Conservation (phyloP, 768 basidiomycete genomes). For the Chalciporus pseudorubinellus region DNA sequence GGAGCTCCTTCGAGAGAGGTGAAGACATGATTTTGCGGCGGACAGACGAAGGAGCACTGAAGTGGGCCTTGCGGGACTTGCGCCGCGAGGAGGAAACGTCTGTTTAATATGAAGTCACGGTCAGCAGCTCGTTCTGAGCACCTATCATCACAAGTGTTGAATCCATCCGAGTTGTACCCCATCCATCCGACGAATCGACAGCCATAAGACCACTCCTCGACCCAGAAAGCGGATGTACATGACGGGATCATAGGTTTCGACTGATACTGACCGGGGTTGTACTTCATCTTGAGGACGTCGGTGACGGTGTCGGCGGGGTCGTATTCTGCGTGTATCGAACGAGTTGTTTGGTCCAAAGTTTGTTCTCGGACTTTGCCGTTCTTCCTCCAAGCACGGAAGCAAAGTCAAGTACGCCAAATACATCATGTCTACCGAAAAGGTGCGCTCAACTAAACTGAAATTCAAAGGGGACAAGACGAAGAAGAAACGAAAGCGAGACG, state of each 20-base stretch:
- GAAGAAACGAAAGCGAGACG: constrained; percentile 76
- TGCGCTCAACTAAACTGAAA: constrained; percentile 73
- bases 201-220: constrained; percentile 29
- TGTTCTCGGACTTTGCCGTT: constrained; percentile 27
- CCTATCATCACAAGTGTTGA: constrained; percentile 9
- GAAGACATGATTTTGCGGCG: constrained; percentile 99
- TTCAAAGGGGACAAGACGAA: constrained; percentile 87
- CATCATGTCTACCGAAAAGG: constrained; percentile 41
- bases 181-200: constrained; percentile 55
- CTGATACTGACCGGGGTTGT: constrained; percentile 71
- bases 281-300: constrained; percentile 76
- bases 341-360: constrained; percentile 39
- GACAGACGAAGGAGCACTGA: constrained; percentile 89
- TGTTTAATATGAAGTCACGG: constrained; percentile 32
- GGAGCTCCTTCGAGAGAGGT: constrained; percentile 91
- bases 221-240: constrained; percentile 16
- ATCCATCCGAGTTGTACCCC: constrained; percentile 42
- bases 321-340: constrained; percentile 18
- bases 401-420: constrained; percentile 1
- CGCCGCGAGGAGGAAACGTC: constrained; percentile 92
- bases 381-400: neutral
- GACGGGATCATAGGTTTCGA: constrained; percentile 18
- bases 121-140: constrained; percentile 31
- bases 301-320: constrained; percentile 44
- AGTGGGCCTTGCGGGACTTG: constrained; percentile 99